These are phyloP conservation scores for Hypocreales sp. DNA, from an alignment of 2,329 filamentous ascomycete genomes.

Conservation along the genomic window DNA sequence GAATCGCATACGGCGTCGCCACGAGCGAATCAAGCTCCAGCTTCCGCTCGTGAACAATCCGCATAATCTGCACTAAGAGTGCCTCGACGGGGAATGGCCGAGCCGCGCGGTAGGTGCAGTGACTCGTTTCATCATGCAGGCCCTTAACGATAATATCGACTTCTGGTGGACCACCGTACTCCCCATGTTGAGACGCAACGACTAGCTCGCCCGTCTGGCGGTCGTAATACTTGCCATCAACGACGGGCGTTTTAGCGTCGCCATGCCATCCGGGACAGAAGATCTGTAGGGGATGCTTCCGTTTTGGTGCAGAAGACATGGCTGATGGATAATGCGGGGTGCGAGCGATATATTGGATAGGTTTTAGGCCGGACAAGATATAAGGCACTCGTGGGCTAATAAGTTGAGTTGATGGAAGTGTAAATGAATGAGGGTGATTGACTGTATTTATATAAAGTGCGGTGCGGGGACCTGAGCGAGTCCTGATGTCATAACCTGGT, in stretches of 20 bases:
- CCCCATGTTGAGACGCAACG: neutral
- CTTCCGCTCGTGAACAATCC: constrained; percentile 3
- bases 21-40: constrained; percentile 4
- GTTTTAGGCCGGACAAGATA: neutral
- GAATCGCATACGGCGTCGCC: constrained; percentile 5
- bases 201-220: constrained; percentile 5
- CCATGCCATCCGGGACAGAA: constrained; percentile 3
- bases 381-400: neutral
- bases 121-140: constrained; percentile 1
- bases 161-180: constrained; percentile 4
- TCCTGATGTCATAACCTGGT: too few species aligned
- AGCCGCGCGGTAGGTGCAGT: constrained; percentile 1
- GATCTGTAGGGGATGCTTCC: constrained; percentile 3
- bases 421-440: neutral
- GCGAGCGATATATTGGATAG: too few species aligned
- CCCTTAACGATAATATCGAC: constrained; percentile 4
- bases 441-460: neutral
- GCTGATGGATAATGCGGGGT: neutral
- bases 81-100: constrained; percentile 4
- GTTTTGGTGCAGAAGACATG: neutral
- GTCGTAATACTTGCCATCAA: constrained; percentile 6
- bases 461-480: too few species aligned
- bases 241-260: constrained; percentile 3
- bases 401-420: neutral
- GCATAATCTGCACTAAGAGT: constrained; percentile 5